phyloP scores from a whole-genome alignment of 176 grass and related monocot species.

The Oryza brachyantha region DNA sequence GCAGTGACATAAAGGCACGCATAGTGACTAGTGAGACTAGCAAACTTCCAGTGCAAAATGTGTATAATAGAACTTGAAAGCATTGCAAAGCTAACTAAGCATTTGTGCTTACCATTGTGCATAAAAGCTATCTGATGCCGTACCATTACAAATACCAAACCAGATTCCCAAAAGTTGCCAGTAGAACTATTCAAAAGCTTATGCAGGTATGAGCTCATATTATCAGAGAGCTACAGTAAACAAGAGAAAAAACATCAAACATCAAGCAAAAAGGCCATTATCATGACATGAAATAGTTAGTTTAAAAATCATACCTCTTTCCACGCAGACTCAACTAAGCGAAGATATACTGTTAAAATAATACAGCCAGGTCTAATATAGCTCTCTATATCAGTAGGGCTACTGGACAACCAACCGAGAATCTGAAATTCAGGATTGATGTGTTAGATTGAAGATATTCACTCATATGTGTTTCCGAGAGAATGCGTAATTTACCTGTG shows the following conservation, averaged over 20 bases:
- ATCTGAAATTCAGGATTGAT: slow-evolving; percentile 63
- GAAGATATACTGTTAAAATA: slow-evolving; percentile 92
- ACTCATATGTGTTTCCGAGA: slow-evolving; percentile 4
- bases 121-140: slow-evolving; percentile 70
- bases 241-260: background rate
- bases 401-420: slow-evolving; percentile 91
- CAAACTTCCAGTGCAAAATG: slow-evolving; percentile 11
- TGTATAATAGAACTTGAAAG: slow-evolving; percentile 17
- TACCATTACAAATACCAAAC: slow-evolving; percentile 83
- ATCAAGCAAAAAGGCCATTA: slow-evolving; percentile 19
- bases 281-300: slow-evolving; percentile 1
- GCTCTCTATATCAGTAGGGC: slow-evolving; percentile 97
- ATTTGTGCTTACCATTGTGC: slow-evolving; percentile 59
- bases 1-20: slow-evolving; percentile 39
- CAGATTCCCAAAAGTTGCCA: slow-evolving; percentile 78
- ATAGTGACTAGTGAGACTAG: background rate
- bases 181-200: slow-evolving; percentile 69
- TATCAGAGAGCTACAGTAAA: slow-evolving; percentile 65
- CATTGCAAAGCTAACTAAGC: background rate
- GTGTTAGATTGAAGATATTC: slow-evolving; percentile 32
- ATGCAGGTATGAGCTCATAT: slow-evolving; percentile 66
- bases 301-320: slow-evolving; percentile 46
- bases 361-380: slow-evolving; percentile 97
- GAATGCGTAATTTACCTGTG: slow-evolving; percentile 60
- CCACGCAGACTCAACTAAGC: slow-evolving; percentile 83